A percentile compares a stretch with the other conserved stretches of the same genome.
Conservation (phyloP, 2,329 filamentous ascomycete genomes). For the Neonectria ditissima region DNA sequence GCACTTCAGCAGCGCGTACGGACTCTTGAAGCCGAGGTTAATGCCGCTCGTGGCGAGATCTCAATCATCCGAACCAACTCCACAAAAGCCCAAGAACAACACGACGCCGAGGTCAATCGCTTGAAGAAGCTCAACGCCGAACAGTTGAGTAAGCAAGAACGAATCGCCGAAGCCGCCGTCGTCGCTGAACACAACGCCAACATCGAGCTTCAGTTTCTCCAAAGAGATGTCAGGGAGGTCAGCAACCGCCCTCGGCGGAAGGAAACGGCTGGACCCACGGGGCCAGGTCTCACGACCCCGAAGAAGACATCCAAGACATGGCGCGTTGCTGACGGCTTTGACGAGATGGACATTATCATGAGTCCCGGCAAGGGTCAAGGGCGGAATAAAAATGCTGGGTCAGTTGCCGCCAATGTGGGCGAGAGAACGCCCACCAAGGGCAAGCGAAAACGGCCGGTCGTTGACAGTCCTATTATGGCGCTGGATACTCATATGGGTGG, state of each 20-base stretch:
- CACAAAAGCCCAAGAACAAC: constrained; percentile 69
- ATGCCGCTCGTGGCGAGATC: constrained; percentile 76
- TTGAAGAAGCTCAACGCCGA: constrained; percentile 74
- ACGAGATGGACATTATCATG: constrained; percentile 69
- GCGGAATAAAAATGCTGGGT: constrained; percentile 53
- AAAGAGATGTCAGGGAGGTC: constrained; percentile 76
- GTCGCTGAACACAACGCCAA: constrained; percentile 73
- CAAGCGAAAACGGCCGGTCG: constrained; percentile 75
- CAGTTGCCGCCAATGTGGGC: constrained; percentile 58
- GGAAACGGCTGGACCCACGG: constrained; percentile 48
- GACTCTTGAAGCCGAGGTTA: constrained; percentile 67
- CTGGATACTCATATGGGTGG: constrained; percentile 65
- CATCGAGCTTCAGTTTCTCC: constrained; percentile 79
- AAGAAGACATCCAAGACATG: constrained; percentile 68
- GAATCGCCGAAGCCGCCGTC: constrained; percentile 72
- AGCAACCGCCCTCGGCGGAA: constrained; percentile 61
- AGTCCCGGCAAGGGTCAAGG: constrained; percentile 66
- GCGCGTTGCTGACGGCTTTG: constrained; percentile 80
- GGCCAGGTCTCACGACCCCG: constrained; percentile 62
- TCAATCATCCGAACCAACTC: constrained; percentile 80
- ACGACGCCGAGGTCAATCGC: constrained; percentile 71
- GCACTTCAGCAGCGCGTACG: constrained; percentile 65
- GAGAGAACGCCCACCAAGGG: constrained; percentile 73
- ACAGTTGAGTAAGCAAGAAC: constrained; percentile 71
- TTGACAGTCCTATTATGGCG: constrained; percentile 75